Base-by-base conservation (phyloP, 2,329 filamentous ascomycete species). In the Aspergillus sp. region DNA sequence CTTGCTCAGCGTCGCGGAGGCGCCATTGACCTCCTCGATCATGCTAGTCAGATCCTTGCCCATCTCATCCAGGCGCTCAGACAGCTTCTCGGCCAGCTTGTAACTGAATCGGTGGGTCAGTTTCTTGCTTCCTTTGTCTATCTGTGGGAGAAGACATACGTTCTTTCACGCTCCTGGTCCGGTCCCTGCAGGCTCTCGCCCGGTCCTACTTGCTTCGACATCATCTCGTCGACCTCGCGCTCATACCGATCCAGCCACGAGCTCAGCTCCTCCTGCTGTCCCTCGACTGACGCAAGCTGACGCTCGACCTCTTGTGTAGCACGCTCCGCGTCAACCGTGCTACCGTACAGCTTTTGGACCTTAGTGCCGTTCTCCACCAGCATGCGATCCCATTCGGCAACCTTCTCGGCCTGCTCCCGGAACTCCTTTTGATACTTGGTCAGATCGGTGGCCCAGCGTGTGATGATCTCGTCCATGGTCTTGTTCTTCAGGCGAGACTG, bases 401-500 rank as follows among this genome's bases (percentile, higher is more conserved):
- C 90, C 58, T 91, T 88, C 56, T 86, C 83, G 4, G 95, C 93
- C 71, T 97, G 91, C 31, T 88, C 83, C 69, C 95, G 91, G 77
- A 97, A 99, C 54, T 96, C 91, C 71, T 96, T 96, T 67, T 97
- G 93, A 68, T 99, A 97, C 67, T 96, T 95, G 49, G 91, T 88
- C 46, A 99, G 79, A 67, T 97, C 94, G 0, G 91, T 91, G 2
- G 94, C 94, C 94, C 94, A 99, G 29, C 91, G 86, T 3, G 91
- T 97, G 60, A 99, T 91, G 58, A 99, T 97, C 70, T 99, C 94
- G 67, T 99, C 94, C 89, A 99, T 97, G 0, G 93, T 96, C 77
- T 96, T 97, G 74, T 97, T 96, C 79, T 96, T 96, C 34, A 99
- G 80, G 23, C 94, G 88, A 3, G 93, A 94, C 64, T 95, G 85